Conservation (phyloP, 148 eudicot species). For the Rhododendron kiyosumense region DNA sequence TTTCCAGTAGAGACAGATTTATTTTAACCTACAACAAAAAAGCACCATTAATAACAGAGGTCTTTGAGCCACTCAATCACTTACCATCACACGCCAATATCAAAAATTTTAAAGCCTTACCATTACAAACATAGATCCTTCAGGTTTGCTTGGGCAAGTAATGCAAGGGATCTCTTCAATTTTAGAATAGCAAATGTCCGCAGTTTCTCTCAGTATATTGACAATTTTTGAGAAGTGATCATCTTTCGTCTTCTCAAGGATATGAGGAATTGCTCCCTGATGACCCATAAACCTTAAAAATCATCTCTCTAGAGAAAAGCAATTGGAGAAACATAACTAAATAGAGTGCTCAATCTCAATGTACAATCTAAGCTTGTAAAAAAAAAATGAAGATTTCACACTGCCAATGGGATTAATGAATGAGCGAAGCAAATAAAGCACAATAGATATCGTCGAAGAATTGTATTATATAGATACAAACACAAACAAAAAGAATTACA, state of each 20-base stretch:
- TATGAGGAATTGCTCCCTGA: constrained; percentile 49
- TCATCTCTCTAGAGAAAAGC: background rate
- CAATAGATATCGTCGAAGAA: background rate
- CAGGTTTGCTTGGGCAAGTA: constrained; percentile 51
- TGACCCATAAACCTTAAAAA: background rate
- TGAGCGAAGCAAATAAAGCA: background rate
- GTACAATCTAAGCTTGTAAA: background rate
- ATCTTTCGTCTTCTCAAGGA: constrained; percentile 39
- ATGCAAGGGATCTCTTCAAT: constrained; percentile 44
- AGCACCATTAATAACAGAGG: background rate
- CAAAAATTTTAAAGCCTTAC: constrained; percentile 14
- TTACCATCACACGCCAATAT: background rate
- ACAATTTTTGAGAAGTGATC: constrained; percentile 38
- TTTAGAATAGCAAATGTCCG: constrained; percentile 36
- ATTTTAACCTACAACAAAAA: constrained; percentile 45
- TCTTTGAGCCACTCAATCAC: background rate
- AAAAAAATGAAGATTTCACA: background rate
- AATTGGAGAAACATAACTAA: background rate
- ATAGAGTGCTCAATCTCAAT: background rate
- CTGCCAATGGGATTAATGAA: background rate
- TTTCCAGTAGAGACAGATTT: constrained; percentile 38
- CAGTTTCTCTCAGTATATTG: constrained; percentile 28
- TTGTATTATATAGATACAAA: background rate
- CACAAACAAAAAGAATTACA: background rate
- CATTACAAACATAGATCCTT: constrained; percentile 60